phyloP scores from a whole-genome alignment of 2,329 filamentous ascomycete genomes.

The Sclerotinia glacialis region DNA sequence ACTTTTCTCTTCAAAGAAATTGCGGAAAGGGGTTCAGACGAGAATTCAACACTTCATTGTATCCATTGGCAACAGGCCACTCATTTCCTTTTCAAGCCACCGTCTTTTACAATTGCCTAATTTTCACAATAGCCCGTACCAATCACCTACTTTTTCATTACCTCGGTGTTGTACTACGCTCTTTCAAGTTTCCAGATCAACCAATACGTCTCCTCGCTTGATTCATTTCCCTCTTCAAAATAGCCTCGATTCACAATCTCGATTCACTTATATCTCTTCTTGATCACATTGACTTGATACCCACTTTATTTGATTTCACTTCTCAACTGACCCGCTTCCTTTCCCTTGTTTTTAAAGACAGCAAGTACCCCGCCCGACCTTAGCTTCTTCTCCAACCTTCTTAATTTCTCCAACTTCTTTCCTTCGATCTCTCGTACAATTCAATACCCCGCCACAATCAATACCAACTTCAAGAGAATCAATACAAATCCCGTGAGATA shows the following conservation, averaged over 20 bases:
- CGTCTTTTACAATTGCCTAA: background rate
- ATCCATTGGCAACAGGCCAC: background rate
- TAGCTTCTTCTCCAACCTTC: background rate
- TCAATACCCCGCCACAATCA: conserved; percentile 1
- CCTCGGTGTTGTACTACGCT: background rate
- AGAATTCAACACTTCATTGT: background rate
- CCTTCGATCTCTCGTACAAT: background rate
- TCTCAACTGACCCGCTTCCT: background rate
- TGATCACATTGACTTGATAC: conserved; percentile 8
- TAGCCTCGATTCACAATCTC: conserved; percentile 4
- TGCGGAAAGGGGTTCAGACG: conserved; percentile 14
- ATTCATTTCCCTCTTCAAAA: background rate
- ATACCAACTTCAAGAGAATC: background rate
- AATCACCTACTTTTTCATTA: background rate
- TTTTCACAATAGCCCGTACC: background rate
- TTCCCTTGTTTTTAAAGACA: background rate
- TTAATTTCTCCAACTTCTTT: background rate
- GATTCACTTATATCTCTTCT: conserved; percentile 4
- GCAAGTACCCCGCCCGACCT: background rate
- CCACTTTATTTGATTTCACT: background rate
- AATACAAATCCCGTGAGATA: conserved; percentile 1
- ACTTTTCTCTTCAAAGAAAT: background rate
- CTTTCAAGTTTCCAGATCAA: background rate
- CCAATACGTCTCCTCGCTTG: conserved; percentile 10
- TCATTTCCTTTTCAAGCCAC: background rate